Conservation (phyloP, 2,329 filamentous ascomycete genomes). For the Ceratocystis albifundus region DNA sequence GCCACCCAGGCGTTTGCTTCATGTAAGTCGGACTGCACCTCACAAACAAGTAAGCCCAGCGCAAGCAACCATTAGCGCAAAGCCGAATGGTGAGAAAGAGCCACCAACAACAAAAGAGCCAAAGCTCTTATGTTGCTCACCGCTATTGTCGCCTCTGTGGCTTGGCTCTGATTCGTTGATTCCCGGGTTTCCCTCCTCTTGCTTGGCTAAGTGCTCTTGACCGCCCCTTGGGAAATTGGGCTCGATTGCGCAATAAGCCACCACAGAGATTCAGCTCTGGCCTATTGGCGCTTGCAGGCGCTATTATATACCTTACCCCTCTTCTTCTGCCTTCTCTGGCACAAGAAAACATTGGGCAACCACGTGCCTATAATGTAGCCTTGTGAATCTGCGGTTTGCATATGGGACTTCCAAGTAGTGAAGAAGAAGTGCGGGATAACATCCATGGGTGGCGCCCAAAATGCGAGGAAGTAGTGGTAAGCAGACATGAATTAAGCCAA, state of each 20-base stretch:
- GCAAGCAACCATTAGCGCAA: background rate
- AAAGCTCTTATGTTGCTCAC: background rate
- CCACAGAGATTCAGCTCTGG: background rate
- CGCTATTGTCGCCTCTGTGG: background rate
- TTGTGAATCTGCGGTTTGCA: background rate
- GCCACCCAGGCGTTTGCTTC: background rate
- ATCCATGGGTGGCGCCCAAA: background rate
- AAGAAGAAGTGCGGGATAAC: background rate
- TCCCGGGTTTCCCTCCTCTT: too few species aligned
- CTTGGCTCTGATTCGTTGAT: background rate
- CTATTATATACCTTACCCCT: background rate
- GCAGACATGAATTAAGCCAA: background rate
- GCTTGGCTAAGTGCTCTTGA: background rate
- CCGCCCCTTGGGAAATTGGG: conserved; percentile 2
- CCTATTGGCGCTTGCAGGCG: background rate
- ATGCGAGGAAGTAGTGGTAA: background rate
- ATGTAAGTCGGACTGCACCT: conserved; percentile 1
- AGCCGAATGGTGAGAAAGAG: background rate
- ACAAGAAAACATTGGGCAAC: background rate
- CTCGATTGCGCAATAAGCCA: conserved; percentile 6
- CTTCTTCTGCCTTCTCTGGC: background rate
- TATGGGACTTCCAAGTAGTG: background rate
- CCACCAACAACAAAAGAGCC: conserved; percentile 2
- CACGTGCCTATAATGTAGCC: background rate
- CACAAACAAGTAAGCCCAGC: background rate